Evolutionary conservation across 2,329 filamentous ascomycete genomes (phyloP).

Genomic region (Leptographium flavum): DNA sequence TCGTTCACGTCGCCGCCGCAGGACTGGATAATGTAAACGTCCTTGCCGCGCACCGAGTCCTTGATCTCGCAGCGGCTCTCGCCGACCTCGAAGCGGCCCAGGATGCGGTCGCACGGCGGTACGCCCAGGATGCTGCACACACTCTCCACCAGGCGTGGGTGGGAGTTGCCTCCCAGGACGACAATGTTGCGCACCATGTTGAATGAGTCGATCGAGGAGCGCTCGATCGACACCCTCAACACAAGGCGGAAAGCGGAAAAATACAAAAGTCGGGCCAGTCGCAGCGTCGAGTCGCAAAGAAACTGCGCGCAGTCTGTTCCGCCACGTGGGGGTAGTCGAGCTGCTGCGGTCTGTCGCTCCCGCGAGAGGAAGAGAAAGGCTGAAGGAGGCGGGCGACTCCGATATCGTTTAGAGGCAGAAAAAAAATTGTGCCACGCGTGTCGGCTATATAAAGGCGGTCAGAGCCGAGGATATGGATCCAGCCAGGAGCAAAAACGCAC

Average conservation of each 20-base stretch:
- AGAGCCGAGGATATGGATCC: conserved; percentile 11
- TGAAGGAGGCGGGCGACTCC: conserved; percentile 5
- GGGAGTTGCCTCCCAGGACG: conserved; percentile 83
- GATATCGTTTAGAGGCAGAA: conserved; percentile 10
- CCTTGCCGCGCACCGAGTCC: conserved; percentile 92
- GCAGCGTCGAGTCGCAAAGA: not conserved
- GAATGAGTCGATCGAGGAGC: not conserved
- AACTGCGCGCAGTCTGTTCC: not conserved
- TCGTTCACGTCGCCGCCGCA: conserved; percentile 90
- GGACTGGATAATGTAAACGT: conserved; percentile 97
- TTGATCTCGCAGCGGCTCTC: conserved; percentile 92
- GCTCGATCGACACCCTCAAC: too few relatives aligned
- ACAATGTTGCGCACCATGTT: conserved; percentile 89
- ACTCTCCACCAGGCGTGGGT: conserved; percentile 72
- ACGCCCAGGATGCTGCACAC: conserved; percentile 85
- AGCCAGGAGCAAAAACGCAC: not conserved
- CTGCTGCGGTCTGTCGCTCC: not conserved
- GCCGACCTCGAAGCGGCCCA: conserved; percentile 87
- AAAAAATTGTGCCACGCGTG: conserved; percentile 1
- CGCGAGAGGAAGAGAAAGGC: not conserved
- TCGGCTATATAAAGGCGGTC: conserved; percentile 7
- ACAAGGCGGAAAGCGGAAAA: not conserved
- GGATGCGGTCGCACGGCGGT: conserved; percentile 67
- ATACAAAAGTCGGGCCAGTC: too few relatives aligned
- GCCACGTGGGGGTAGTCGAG: not conserved